Evolutionary conservation across 2,329 filamentous ascomycete species (phyloP).

Genomic region (Cladosporium sp.): DNA sequence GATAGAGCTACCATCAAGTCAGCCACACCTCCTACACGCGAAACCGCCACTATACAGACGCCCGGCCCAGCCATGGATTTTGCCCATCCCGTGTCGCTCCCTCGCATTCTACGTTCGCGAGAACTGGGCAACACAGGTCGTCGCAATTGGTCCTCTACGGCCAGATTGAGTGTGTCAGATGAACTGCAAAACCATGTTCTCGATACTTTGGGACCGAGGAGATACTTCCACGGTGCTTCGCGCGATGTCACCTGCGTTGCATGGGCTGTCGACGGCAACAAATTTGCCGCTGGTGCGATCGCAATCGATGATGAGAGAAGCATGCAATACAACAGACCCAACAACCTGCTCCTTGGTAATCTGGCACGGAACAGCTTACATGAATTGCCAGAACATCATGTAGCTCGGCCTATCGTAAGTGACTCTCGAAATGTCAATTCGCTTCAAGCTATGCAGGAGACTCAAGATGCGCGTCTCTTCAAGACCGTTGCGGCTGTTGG

Average conservation of each 20-base stretch:
- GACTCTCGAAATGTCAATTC: conserved; percentile 44
- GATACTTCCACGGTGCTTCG: conserved; percentile 59
- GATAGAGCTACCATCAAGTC: not conserved
- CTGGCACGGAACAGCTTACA: conserved; percentile 44
- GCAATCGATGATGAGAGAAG: conserved; percentile 57
- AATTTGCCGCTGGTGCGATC: conserved; percentile 60
- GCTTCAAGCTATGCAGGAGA: conserved; percentile 48
- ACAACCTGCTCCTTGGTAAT: conserved; percentile 60
- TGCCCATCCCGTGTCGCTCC: conserved; percentile 25
- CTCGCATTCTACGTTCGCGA: conserved; percentile 32
- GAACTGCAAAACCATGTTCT: conserved; percentile 38
- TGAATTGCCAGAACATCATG: conserved; percentile 58
- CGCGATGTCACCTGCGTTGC: conserved; percentile 59
- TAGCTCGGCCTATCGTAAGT: conserved; percentile 43
- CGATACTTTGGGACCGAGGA: conserved; percentile 47
- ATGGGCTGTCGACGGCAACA: conserved; percentile 58
- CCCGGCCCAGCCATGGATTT: not conserved
- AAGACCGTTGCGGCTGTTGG: conserved; percentile 58
- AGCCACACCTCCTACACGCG: not conserved
- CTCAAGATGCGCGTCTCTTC: conserved; percentile 57
- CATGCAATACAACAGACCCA: conserved; percentile 62
- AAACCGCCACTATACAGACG: not conserved
- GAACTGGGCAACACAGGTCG: conserved; percentile 30
- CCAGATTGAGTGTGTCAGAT: conserved; percentile 20
- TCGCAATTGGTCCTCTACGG: conserved; percentile 25